Percentiles rank a stretch among this genome's conserved stretches.
Conservation (phyloP, 228 moss, liverwort and hornwort genomes). For the Sphagnum magellanicum region DNA sequence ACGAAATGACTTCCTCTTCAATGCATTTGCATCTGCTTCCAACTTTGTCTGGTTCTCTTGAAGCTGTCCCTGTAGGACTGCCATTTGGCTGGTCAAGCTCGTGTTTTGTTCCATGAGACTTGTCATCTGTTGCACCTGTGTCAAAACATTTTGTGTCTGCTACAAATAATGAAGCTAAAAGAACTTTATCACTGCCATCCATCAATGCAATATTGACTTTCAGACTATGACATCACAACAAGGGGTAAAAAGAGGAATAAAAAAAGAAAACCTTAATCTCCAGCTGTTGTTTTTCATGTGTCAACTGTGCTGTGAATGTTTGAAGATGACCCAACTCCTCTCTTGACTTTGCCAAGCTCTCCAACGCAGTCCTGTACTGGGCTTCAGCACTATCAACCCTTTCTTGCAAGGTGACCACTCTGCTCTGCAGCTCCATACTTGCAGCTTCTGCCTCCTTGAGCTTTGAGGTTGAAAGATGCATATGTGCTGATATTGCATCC, state of each 20-base stretch:
- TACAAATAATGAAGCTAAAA: not conserved
- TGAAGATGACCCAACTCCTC: not conserved
- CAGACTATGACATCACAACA: not conserved
- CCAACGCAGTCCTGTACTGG: not conserved
- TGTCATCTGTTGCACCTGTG: not conserved
- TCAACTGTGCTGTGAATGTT: not conserved
- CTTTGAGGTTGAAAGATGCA: not conserved
- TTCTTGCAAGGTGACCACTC: not conserved
- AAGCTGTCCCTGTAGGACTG: not conserved
- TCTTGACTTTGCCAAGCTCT: not conserved
- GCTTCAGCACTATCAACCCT: not conserved
- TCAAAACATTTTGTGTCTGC: too few relatives aligned
- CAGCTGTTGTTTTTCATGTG: not conserved
- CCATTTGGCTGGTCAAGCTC: not conserved
- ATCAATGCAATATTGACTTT: not conserved
- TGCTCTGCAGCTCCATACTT: not conserved
- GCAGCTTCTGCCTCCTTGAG: not conserved
- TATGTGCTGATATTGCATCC: not conserved
- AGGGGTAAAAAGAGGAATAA: not conserved
- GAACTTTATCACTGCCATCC: not conserved
- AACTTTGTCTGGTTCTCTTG: not conserved
- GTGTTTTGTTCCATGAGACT: not conserved
- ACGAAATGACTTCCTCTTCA: conserved; percentile 28
- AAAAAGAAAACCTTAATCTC: not conserved
- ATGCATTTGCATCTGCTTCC: not conserved